phyloP scores from a whole-genome alignment of 2,329 filamentous ascomycete genomes.

The Fusarium zealandicum region DNA sequence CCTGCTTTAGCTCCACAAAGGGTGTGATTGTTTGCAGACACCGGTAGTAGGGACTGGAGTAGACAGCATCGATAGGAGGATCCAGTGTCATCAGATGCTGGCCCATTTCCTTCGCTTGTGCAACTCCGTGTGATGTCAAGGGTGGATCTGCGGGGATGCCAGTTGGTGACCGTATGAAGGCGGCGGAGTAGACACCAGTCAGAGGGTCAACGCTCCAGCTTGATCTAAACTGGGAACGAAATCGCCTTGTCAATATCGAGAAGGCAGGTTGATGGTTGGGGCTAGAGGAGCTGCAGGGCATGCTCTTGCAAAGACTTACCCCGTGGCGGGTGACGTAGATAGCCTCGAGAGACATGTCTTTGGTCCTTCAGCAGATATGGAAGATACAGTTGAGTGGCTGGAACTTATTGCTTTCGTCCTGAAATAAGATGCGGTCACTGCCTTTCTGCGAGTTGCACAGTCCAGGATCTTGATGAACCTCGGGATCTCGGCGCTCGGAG shows the following conservation, averaged over 20 bases:
- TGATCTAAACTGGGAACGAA: conserved; percentile 75
- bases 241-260: conserved; percentile 24
- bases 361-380: background rate
- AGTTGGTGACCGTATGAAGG: conserved; percentile 79
- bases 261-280: background rate
- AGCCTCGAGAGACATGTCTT: conserved; percentile 69
- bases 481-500: conserved; percentile 31
- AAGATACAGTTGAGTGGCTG: background rate
- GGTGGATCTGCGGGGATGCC: conserved; percentile 88
- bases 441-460: background rate
- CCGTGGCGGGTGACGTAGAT: conserved; percentile 80
- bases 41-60: conserved; percentile 86
- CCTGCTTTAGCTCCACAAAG: conserved; percentile 59
- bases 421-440: background rate
- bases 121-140: conserved; percentile 84
- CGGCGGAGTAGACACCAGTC: conserved; percentile 79
- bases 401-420: background rate
- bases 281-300: conserved; percentile 1
- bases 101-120: conserved; percentile 81
- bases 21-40: conserved; percentile 86
- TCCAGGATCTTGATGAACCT: conserved; percentile 10
- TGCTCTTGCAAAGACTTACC: conserved; percentile 57
- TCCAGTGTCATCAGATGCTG: conserved; percentile 66
- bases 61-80: conserved; percentile 77
- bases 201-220: conserved; percentile 85